Evolutionary conservation across 352 stramenopile species (phyloP), one percentile per base, ranked within the genome.

Genomic region (Globisporangium megalacanthum): DNA sequence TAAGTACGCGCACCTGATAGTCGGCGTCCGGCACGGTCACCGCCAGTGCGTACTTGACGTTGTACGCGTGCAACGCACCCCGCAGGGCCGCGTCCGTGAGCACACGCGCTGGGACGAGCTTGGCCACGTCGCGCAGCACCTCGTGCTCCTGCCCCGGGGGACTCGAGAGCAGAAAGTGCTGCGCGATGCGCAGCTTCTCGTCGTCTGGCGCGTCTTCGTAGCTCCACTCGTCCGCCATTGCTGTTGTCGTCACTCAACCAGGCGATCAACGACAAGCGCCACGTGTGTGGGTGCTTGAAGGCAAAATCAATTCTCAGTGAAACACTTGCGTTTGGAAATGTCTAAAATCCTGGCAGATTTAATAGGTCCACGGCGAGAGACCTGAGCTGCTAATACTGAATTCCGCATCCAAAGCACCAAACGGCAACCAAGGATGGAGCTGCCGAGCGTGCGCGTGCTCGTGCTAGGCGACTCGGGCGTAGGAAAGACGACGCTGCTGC

Each of bases 81-180:
- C 77, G 69, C 25, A 95, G 60, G 36, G 83, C 79, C 15, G 62
- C 68, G 37, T 95, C 84, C 15, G 79, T 73, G 36, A 97, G 70
- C 58, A 96, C 65, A 22, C 66, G 68, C 19, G 66, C 63, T 17
- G 86, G 77, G 46, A 96, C 71, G n/a, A 96, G 76, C 70, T 92
- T 91, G 19, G 68, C 74, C 22, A 96, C 79, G 65, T 96, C 88
- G 62, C 74, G 73, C 51, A 91, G 61, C 53, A 97, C 86, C 51
- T 96, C 84, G 52, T 94, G 74, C 55, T 97, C 72, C 73, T 97
- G 83, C 15, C 91, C 89, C 0, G 92, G 89, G 4, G 88, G 90
- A 61, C 78, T 94, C 13, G 88, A 88, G n/a, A 97, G 69, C 56
- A 98, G 64, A 51, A 97, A 93, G 39, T 87, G 84, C 75, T 95